These are phyloP conservation scores for Abrus pulchellus DNA, from an alignment of 306 rosid genomes.

Conservation along the genomic window DNA sequence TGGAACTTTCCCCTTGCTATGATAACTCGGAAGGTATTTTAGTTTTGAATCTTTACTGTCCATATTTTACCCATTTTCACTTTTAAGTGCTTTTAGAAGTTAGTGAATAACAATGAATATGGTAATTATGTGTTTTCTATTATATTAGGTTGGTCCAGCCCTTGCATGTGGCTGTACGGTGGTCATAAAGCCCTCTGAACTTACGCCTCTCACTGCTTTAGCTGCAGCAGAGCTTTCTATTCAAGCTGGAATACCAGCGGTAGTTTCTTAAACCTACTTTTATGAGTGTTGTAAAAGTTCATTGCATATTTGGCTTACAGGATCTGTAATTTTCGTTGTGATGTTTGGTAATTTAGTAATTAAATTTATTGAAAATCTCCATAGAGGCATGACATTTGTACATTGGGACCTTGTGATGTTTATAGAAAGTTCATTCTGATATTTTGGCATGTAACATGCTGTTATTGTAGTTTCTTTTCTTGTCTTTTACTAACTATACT, in stretches of 20 bases:
- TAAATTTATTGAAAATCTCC: conserved; percentile 17
- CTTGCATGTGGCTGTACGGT: conserved; percentile 98
- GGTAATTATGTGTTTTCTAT: conserved; percentile 42
- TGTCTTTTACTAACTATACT: conserved; percentile 14
- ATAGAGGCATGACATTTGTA: conserved; percentile 11
- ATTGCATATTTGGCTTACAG: conserved; percentile 8
- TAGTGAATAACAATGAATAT: conserved; percentile 17
- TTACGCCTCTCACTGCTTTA: conserved; percentile 96
- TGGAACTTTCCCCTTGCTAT: conserved; percentile 99
- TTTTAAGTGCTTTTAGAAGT: conserved; percentile 28
- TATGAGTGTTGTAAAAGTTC: neutral
- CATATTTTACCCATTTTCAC: conserved; percentile 38
- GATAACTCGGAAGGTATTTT: conserved; percentile 90
- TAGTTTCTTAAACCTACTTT: conserved; percentile 51
- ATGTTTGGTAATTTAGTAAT: conserved; percentile 6
- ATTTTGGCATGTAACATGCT: conserved; percentile 28
- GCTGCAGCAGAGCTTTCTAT: conserved; percentile 97
- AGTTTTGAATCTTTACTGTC: conserved; percentile 39
- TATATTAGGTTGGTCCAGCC: conserved; percentile 94
- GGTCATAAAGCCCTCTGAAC: conserved; percentile 95
- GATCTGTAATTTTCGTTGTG: conserved; percentile 22
- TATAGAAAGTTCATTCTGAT: conserved; percentile 9
- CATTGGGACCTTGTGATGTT: conserved; percentile 34
- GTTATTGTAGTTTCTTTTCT: conserved; percentile 26
- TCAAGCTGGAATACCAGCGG: conserved; percentile 97